Evolutionary conservation across 441 rosid genomes (phyloP), one percentile per base, ranked within the genome.

Genomic region (Capsella rubella): DNA sequence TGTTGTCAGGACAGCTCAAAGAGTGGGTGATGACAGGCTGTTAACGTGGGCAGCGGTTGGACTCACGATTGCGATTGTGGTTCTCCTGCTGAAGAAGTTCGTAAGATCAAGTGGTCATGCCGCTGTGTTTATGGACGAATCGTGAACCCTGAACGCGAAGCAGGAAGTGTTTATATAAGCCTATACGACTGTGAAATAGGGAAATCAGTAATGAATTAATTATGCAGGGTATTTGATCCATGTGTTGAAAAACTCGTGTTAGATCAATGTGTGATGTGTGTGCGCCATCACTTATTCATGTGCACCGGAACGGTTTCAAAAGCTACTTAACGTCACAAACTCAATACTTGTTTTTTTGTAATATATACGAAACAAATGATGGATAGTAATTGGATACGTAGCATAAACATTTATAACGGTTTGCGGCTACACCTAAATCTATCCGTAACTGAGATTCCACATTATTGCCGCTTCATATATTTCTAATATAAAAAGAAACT

Each of bases 41-140:
- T 87, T 91, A 79, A 89, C 97, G 0, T 82, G 76, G 97, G 97
- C 95, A 2, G 94, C 90, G 2, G 87, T 92, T 34, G 99, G 93
- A 65, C 95, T 94, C 18, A 81, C 93, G 12, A 64, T 94, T 13
- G 97, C 99, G 8, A 94, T 94, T 72, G 53, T 92, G 81, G 91
- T 82, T 81, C 97, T 94, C 71, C 72, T 92, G 77, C 77, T 94
- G 75, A 92, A 90, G 86, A 94, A 94, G 83, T 89, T 87, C 55
- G 81, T 87, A 84, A 87, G 90, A 82, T 81, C 97, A 43, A 86
- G 85, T 45, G 96, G 93, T 54, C 80, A 85, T 69, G 96, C 91
- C 45, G 89, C 96, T 14, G 73, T 90, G 66, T 92, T 92, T 86
- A 86, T 90, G 92, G 91, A 89, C 1, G 76, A 71, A 68, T 77